A percentile compares a stretch with the other conserved stretches of the same genome.
These are phyloP conservation scores for Leptoxyphium fumago DNA, from an alignment of 2,329 filamentous ascomycete species.

Conservation along the genomic window DNA sequence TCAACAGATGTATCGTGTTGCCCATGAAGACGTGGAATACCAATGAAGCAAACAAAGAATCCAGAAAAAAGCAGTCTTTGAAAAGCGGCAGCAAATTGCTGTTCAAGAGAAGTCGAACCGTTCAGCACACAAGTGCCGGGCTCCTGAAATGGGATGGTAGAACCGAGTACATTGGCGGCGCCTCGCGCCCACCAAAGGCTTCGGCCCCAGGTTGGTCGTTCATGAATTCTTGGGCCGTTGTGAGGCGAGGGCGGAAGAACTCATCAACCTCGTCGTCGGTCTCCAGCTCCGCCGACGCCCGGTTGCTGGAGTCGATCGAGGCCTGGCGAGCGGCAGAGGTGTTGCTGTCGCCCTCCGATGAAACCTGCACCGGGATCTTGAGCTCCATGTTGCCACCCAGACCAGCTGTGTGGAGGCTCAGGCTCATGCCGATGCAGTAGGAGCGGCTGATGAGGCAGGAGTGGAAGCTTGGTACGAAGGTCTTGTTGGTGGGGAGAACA, in stretches of 20 bases:
- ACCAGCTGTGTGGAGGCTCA: slow-evolving; percentile 39
- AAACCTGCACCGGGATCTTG: slow-evolving; percentile 33
- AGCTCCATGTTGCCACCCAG: slow-evolving; percentile 26
- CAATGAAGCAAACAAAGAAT: too few species aligned
- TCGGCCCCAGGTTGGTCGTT: too few species aligned
- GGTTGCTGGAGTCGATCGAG: slow-evolving; percentile 3
- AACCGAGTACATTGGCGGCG: neutral
- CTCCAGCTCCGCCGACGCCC: neutral
- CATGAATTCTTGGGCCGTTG: too few species aligned
- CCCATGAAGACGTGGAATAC: too few species aligned
- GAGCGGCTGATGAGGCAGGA: slow-evolving; percentile 50
- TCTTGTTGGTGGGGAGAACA: slow-evolving; percentile 42
- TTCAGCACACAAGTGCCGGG: neutral
- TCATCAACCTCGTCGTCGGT: neutral
- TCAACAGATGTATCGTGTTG: too few species aligned
- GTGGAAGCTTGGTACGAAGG: slow-evolving; percentile 56
- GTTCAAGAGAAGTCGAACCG: too few species aligned
- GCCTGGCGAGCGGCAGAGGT: slow-evolving; percentile 6
- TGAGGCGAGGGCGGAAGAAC: neutral
- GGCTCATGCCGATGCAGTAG: slow-evolving; percentile 45
- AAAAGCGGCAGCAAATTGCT: too few species aligned
- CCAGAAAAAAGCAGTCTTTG: too few species aligned
- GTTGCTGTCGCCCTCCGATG: slow-evolving; percentile 7
- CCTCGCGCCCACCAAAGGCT: neutral
- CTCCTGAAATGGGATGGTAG: neutral